Conservation (phyloP, 805 yeast genomes). For the Priceomyces fermenticarens region DNA sequence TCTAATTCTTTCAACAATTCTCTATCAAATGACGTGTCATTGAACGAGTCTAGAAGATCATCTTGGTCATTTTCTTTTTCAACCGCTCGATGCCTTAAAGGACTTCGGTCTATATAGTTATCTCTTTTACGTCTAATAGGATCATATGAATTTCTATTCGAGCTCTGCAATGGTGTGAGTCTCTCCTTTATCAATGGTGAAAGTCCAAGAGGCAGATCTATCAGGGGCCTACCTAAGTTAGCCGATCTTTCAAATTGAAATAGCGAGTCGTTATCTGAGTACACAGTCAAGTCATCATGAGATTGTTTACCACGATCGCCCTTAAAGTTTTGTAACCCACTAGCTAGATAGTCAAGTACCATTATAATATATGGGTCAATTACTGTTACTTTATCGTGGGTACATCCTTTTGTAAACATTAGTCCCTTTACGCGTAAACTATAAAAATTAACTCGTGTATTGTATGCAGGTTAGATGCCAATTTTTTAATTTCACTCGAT, state of each 20-base stretch:
- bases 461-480: neutral
- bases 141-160: conserved; percentile 16
- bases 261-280: conserved; percentile 16
- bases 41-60: neutral
- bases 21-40: conserved; percentile 5
- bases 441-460: neutral
- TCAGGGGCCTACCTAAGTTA: conserved; percentile 3
- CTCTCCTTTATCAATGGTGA: conserved; percentile 6
- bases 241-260: conserved; percentile 4
- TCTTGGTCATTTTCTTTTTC: neutral
- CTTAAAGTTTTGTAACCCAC: conserved; percentile 3
- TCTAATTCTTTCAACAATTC: conserved; percentile 4
- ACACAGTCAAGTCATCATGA: conserved; percentile 15
- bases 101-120: conserved; percentile 9
- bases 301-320: neutral
- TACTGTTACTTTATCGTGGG: neutral
- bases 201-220: neutral
- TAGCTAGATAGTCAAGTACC: conserved; percentile 12
- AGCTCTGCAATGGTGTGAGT: conserved; percentile 14
- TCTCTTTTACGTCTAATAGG: conserved; percentile 10
- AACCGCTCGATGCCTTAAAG: conserved; percentile 7
- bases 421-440: conserved; percentile 1
- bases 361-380: neutral
- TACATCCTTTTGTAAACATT: conserved; percentile 10
- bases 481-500: neutral